Base-by-base conservation (phyloP, 148 eudicot species). In the Fagopyrum homotropicum region DNA sequence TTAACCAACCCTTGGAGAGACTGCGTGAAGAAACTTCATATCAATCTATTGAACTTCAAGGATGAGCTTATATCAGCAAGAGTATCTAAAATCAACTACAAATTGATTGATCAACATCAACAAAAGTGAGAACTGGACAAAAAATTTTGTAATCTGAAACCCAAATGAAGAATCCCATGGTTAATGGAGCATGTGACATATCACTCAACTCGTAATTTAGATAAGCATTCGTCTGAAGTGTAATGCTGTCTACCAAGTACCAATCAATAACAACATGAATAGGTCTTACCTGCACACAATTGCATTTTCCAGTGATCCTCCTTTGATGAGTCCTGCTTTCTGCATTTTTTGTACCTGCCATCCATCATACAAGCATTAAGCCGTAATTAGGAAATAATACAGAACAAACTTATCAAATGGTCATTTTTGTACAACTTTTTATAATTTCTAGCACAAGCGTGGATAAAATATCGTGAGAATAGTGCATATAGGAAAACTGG, bases 271-370 rank as follows among this genome's bases (percentile, higher is more conserved):
- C 17, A 40, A 63, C 15, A 66, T 35, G 1, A 66, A 35, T 8
- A 35, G 6, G 71, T 17, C 46, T 43, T 35, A 95, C 98, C 98
- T 90, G 80, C 97, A 95, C 76, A 92, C 81, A 75, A 92, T 82
- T 74, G 98, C 97, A 77, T 91, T 95, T 72, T 90, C 89, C 73
- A 83, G 51, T n/a, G 97, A 89, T 26, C 98, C 98, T 40, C 98
- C 98, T 81, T 86, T 90, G 29, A 90, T 88, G 74, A 95, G 93
- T 73, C 97, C 97, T 72, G 85, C 82, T 26, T 78, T 85, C 30
- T 84, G 93, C 93, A 95, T 84, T 73, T 76, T 75, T 79, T 92
- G 90, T 61, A 95, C 96, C 98, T 95, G 88, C 59, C 87, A 77
- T 19, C 49, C 55, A 2, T 35, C 74, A 72, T 43, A 48, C 40